phyloP scores from a whole-genome alignment of 2,329 filamentous ascomycete genomes.

The Penicillium polonicum region DNA sequence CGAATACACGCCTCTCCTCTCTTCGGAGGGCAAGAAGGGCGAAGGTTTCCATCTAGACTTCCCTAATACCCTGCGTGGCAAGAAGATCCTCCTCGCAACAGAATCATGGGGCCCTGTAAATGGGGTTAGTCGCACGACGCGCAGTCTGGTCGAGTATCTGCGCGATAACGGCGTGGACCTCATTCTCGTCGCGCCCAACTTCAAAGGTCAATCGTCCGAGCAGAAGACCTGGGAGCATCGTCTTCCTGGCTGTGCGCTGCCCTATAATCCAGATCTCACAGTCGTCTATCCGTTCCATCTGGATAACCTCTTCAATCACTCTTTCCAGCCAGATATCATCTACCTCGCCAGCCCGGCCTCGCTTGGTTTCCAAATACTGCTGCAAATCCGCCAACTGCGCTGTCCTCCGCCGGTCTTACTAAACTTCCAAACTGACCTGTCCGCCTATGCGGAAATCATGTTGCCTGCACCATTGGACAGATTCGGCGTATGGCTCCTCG shows the following conservation, averaged over 20 bases:
- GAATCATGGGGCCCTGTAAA: conserved; percentile 72
- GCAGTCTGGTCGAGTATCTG: conserved; percentile 67
- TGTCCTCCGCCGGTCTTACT: conserved; percentile 31
- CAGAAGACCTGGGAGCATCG: conserved; percentile 52
- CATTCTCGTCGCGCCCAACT: conserved; percentile 61
- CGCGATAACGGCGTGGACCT: conserved; percentile 63
- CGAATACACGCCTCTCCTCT: conserved; percentile 18
- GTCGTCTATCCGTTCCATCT: conserved; percentile 68
- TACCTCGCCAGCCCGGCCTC: conserved; percentile 70
- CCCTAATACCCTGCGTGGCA: conserved; percentile 54
- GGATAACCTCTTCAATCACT: conserved; percentile 58
- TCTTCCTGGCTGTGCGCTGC: conserved; percentile 63
- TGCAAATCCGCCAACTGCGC: conserved; percentile 63
- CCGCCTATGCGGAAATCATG: conserved; percentile 68
- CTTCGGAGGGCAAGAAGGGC: conserved; percentile 8
- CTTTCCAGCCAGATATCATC: conserved; percentile 66
- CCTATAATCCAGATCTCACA: conserved; percentile 70
- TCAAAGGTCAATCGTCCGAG: background rate
- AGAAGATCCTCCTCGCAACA: conserved; percentile 65
- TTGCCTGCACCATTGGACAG: conserved; percentile 62
- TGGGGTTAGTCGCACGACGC: conserved; percentile 69
- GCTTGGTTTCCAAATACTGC: conserved; percentile 67
- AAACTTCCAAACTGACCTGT: conserved; percentile 37
- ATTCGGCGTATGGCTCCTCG: conserved; percentile 62
- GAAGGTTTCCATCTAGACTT: conserved; percentile 28